Conservation (phyloP, 2,329 filamentous ascomycete species). For the Aspergillus carbonarius region DNA sequence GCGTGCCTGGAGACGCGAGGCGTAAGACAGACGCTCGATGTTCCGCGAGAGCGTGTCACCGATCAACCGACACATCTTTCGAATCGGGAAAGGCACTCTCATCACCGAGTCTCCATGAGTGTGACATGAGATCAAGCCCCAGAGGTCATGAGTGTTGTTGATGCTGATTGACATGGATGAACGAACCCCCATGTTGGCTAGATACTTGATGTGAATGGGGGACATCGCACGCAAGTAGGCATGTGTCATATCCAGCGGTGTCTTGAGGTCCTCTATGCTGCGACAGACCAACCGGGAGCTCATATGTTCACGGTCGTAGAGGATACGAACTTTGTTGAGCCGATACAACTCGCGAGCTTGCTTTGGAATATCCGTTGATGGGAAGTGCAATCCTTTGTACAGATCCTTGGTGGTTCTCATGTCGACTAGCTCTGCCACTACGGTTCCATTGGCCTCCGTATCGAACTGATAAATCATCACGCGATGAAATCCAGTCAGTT, state of each 20-base stretch:
- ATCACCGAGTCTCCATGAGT: conserved; percentile 78
- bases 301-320: conserved; percentile 80
- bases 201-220: conserved; percentile 85
- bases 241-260: conserved; percentile 78
- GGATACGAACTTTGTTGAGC: conserved; percentile 80
- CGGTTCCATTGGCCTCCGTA: conserved; percentile 74
- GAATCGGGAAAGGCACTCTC: conserved; percentile 87
- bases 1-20: conserved; percentile 76
- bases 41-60: conserved; percentile 84
- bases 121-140: conserved; percentile 86
- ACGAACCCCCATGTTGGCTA: conserved; percentile 85
- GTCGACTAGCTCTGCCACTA: conserved; percentile 84
- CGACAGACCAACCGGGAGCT: conserved; percentile 81
- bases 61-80: conserved; percentile 86
- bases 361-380: conserved; percentile 80
- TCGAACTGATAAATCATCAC: conserved; percentile 96
- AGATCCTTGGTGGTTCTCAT: conserved; percentile 75
- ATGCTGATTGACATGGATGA: conserved; percentile 94
- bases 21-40: conserved; percentile 83
- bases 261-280: conserved; percentile 61
- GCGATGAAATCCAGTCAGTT: conserved; percentile 85
- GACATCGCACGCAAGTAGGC: conserved; percentile 77
- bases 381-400: conserved; percentile 85
- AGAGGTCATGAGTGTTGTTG: conserved; percentile 79
- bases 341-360: conserved; percentile 89